Conservation (phyloP, 1,284 basidiomycete genomes). For the Hortiboletus rubellus region DNA sequence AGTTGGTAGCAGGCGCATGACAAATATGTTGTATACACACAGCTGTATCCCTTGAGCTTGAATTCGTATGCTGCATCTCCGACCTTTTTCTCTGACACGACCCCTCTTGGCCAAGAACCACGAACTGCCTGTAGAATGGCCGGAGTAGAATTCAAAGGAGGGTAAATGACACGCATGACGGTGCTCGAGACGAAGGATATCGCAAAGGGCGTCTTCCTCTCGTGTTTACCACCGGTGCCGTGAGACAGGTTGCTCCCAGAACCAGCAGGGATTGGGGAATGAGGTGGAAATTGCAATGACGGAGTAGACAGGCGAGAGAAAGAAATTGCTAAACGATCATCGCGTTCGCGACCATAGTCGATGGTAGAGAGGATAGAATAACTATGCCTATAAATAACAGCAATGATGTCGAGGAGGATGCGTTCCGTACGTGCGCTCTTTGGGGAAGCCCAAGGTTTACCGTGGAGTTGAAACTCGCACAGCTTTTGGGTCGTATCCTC, state of each 20-base stretch:
- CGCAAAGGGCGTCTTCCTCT: constrained; percentile 58
- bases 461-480: constrained; percentile 63
- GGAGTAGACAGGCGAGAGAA: constrained; percentile 54
- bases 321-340: constrained; percentile 67
- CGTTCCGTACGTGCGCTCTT: constrained; percentile 66
- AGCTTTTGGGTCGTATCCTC: constrained; percentile 60
- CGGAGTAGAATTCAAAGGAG: constrained; percentile 71
- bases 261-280: constrained; percentile 37
- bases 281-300: constrained; percentile 32
- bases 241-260: constrained; percentile 41
- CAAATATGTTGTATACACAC: constrained; percentile 42
- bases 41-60: constrained; percentile 77
- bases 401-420: constrained; percentile 65
- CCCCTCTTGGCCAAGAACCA: constrained; percentile 74
- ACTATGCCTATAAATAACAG: constrained; percentile 60
- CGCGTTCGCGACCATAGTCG: constrained; percentile 74
- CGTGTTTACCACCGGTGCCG: constrained; percentile 32
- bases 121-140: constrained; percentile 78
- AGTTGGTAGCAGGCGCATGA: constrained; percentile 18
- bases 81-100: constrained; percentile 73
- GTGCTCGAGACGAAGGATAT: constrained; percentile 71
- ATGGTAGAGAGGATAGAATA: constrained; percentile 65
- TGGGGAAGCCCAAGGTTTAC: constrained; percentile 69
- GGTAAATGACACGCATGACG: constrained; percentile 66
- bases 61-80: constrained; percentile 72